Percentiles rank a stretch among this genome's conserved stretches.
Conservation (phyloP, 2,329 filamentous ascomycete genomes). For the Sphaerostilbella broomeana region DNA sequence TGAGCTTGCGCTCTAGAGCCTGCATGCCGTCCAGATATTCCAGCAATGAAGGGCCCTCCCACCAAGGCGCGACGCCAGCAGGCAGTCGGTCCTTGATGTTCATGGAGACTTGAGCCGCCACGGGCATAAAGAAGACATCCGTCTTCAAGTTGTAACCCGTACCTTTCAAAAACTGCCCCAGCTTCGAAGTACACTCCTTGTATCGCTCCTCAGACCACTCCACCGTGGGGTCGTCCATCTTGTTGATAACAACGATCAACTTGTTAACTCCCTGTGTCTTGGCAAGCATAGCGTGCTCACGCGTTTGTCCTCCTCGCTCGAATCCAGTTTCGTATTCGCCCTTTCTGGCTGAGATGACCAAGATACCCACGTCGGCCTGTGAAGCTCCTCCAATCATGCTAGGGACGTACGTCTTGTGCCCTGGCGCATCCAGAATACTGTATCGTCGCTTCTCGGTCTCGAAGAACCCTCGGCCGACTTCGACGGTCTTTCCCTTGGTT, state of each 20-base stretch:
- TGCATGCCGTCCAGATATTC: conserved; percentile 95
- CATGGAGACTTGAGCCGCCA: conserved; percentile 78
- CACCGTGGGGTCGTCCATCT: conserved; percentile 98
- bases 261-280: conserved; percentile 99
- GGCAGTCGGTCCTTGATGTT: conserved; percentile 87
- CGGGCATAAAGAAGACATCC: conserved; percentile 91
- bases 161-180: conserved; percentile 79
- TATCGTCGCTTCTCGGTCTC: conserved; percentile 95
- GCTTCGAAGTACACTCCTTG: conserved; percentile 87
- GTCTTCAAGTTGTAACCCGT: conserved; percentile 92
- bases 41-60: conserved; percentile 80
- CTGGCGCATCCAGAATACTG: conserved; percentile 92
- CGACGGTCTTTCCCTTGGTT: conserved; percentile 94
- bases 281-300: conserved; percentile 95
- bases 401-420: conserved; percentile 96
- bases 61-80: conserved; percentile 72
- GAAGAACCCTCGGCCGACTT: conserved; percentile 92
- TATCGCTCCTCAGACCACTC: conserved; percentile 92
- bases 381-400: conserved; percentile 97
- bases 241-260: conserved; percentile 90
- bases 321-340: conserved; percentile 99
- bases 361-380: conserved; percentile 86
- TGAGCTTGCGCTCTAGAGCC: conserved; percentile 88
- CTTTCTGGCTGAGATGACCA: conserved; percentile 94
- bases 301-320: conserved; percentile 89